Conservation (phyloP, 345 rosid genomes). For the Citrus unshiu region DNA sequence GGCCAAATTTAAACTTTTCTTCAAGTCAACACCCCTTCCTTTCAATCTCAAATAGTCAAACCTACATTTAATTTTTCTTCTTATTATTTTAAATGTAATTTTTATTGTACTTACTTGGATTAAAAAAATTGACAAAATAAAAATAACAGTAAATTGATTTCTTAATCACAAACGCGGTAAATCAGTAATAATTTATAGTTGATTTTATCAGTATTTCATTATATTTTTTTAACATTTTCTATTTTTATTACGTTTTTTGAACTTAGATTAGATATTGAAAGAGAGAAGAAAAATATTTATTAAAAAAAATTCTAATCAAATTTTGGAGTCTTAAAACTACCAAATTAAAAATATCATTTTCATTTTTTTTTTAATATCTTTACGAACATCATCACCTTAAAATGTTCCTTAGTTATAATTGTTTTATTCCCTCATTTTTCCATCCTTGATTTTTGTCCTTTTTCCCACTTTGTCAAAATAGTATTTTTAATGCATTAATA, state of each 20-base stretch:
- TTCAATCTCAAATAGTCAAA: background rate
- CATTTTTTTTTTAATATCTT: background rate
- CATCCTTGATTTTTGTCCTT: background rate
- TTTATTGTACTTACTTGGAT: background rate
- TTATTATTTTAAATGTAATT: background rate
- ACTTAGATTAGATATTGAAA: no score
- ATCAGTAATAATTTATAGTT: no score
- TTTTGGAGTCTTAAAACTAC: background rate
- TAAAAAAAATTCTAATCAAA: background rate
- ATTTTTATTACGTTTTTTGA: no score
- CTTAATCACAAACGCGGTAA: no score
- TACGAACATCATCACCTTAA: background rate
- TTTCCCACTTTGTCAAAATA: background rate
- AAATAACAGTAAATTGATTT: background rate
- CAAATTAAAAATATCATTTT: no score
- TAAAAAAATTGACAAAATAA: background rate
- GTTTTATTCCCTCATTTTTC: background rate
- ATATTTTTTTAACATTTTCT: no score
- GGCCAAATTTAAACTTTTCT: background rate
- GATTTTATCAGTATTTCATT: no score
- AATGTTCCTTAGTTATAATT: background rate
- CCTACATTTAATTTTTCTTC: background rate
- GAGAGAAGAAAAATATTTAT: background rate
- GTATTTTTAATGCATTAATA: background rate
- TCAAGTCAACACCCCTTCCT: background rate